Evolutionary conservation across 805 yeast genomes (phyloP), one percentile per base, ranked within the genome.

Genomic region (Debaryomyces hansenii): DNA sequence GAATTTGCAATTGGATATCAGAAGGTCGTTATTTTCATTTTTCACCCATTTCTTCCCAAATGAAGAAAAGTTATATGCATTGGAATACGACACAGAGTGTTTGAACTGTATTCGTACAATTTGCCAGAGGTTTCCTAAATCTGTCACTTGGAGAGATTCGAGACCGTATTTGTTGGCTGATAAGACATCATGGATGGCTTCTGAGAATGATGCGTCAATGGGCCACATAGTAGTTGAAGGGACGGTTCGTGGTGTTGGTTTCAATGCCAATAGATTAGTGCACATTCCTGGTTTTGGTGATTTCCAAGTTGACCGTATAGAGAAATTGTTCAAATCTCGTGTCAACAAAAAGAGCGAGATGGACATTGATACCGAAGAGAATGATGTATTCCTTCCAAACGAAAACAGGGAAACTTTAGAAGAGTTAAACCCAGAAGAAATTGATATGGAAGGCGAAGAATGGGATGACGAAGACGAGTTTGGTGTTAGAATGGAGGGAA

Each of bases 201-300:
- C 69, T 14, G 57, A 66, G 4, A 47, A 53, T 9, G 56, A 59
- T 27, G 45, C 53, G 46, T 33, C 57, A 53, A 45, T 66, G 27
- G 75, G 75, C 3, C 51, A 60, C 5, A 61, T 90, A 33, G 79
- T 79, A 5, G 78, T 94, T 5, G 85, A 84, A 60, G 99, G 99
- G 41, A 78, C 82, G 4, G 90, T 88, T 4, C 80, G 99, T 63
- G 99, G 98, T 45, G 68, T 77, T 40, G 96, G 96, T 0, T 84
- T 94, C 66, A 80, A 83, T 53, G 80, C 87, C 2, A 82, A 91
- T 62, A 77, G 90, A 57, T 67, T 89, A 45, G 80, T 95, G 33
- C 96, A 92, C 61, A 70, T 95, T 28, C 96, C 96, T 4, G 96
- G 91, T 1, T 74, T 77, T 50, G 99, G 99, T 14, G 98, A 94